Conservation (phyloP, 2,329 filamentous ascomycete species). For the Hypoxylon sp. region DNA sequence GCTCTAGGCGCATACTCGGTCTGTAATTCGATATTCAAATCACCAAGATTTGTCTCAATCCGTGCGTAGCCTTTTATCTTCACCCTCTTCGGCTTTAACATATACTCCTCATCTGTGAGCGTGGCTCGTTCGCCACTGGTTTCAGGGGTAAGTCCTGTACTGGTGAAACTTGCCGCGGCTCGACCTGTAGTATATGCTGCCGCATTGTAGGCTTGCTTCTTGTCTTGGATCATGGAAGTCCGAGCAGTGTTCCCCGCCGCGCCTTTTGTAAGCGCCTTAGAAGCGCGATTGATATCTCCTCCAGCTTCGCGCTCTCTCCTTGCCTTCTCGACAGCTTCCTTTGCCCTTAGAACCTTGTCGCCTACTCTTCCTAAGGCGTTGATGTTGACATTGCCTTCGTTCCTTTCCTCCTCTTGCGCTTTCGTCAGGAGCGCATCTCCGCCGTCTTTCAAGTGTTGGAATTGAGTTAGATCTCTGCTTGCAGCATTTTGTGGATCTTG, state of each 20-base stretch:
- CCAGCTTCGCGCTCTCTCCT: slow-evolving; percentile 75
- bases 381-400: slow-evolving; percentile 77
- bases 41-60: slow-evolving; percentile 85
- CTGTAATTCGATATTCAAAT: slow-evolving; percentile 87
- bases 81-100: slow-evolving; percentile 88
- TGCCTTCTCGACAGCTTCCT: slow-evolving; percentile 91
- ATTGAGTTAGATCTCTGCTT: slow-evolving; percentile 82
- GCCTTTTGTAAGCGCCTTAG: slow-evolving; percentile 54
- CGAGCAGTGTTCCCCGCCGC: slow-evolving; percentile 44
- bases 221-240: slow-evolving; percentile 61
- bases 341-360: slow-evolving; percentile 87
- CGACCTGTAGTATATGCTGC: slow-evolving; percentile 89
- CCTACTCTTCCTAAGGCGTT: slow-evolving; percentile 79
- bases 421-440: slow-evolving; percentile 72
- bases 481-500: slow-evolving; percentile 94
- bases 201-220: slow-evolving; percentile 78
- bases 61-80: slow-evolving; percentile 91
- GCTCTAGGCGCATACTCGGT: slow-evolving; percentile 91
- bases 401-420: slow-evolving; percentile 73
- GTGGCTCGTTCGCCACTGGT: slow-evolving; percentile 87
- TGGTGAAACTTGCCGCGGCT: slow-evolving; percentile 94
- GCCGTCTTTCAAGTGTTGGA: slow-evolving; percentile 89
- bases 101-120: slow-evolving; percentile 93
- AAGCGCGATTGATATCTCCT: slow-evolving; percentile 64
- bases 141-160: slow-evolving; percentile 90